A percentile compares a stretch with the other conserved stretches of the same genome.
Evolutionary conservation across 2,329 filamentous ascomycete genomes (phyloP).

Genomic region (Huntiella bhutanensis): DNA sequence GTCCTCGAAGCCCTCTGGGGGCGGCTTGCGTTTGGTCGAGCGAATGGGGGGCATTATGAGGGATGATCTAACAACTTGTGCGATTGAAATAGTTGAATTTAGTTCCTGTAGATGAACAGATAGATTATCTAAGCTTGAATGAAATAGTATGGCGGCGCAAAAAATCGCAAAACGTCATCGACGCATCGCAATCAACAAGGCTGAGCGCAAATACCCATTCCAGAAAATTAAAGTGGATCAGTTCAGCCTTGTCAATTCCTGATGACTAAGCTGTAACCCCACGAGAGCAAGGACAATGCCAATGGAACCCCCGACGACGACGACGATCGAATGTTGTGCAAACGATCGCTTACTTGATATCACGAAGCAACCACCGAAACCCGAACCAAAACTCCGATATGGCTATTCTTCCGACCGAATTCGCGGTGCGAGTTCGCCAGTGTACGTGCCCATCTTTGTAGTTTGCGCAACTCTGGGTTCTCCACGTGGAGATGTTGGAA

Average conservation of each 20-base stretch:
- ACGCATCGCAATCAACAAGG: conserved; percentile 4
- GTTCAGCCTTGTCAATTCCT: conserved; percentile 1
- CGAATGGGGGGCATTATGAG: conserved; percentile 57
- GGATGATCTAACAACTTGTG: conserved; percentile 3
- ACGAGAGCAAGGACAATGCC: too few species aligned
- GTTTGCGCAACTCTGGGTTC: background rate
- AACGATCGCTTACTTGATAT: too few species aligned
- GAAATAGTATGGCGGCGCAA: background rate
- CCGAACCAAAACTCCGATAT: conserved; percentile 23
- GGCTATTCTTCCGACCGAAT: conserved; percentile 85
- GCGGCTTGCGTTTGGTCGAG: conserved; percentile 59
- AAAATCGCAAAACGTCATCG: background rate
- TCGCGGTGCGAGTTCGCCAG: conserved; percentile 61
- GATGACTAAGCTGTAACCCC: background rate
- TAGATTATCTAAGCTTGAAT: too few species aligned
- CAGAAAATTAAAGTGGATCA: conserved; percentile 5
- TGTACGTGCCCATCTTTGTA: conserved; percentile 33
- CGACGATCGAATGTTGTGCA: background rate
- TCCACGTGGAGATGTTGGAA: background rate
- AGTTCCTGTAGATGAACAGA: too few species aligned
- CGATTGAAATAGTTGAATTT: too few species aligned
- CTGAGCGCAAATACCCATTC: conserved; percentile 2
- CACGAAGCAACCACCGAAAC: too few species aligned
- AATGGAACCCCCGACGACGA: too few species aligned
- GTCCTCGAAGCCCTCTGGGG: conserved; percentile 71